Evolutionary conservation across 352 stramenopile genomes (phyloP).

Genomic region (Sclerospora graminicola): DNA sequence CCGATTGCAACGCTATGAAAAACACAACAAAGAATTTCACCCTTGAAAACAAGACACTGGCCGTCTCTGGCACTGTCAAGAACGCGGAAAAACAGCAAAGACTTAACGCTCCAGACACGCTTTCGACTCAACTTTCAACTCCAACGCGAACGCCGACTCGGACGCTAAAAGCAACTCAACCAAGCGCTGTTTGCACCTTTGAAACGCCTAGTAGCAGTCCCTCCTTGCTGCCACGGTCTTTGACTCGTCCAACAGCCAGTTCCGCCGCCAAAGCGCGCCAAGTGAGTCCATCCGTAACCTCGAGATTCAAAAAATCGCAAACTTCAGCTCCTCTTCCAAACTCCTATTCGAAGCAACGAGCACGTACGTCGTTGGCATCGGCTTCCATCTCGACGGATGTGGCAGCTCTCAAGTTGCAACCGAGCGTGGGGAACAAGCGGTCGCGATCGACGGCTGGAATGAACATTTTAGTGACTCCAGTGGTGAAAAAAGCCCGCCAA

Average conservation of each 20-base stretch:
- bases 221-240: conserved; percentile 6
- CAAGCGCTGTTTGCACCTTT: conserved; percentile 4
- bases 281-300: conserved; percentile 13
- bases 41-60: conserved; percentile 3
- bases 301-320: conserved; percentile 8
- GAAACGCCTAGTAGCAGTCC: conserved; percentile 11
- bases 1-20: conserved; percentile 27
- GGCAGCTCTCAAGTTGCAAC: conserved; percentile 8
- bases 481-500: conserved; percentile 19
- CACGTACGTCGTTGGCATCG: conserved; percentile 12
- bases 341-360: conserved; percentile 2
- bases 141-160: too few relatives aligned
- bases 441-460: conserved; percentile 3
- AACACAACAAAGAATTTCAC: conserved; percentile 12
- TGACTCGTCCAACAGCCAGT: conserved; percentile 20
- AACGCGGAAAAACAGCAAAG: conserved; percentile 4
- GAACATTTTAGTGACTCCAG: conserved; percentile 16
- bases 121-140: too few relatives aligned
- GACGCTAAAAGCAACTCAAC: conserved; percentile 4
- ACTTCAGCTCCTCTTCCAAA: conserved; percentile 3
- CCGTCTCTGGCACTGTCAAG: conserved; percentile 4
- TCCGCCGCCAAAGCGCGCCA: conserved; percentile 17
- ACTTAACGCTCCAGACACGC: too few relatives aligned
- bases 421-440: conserved; percentile 17
- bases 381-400: conserved; percentile 12